Percentiles rank a stretch among this genome's conserved stretches.
Evolutionary conservation across 1,284 basidiomycete species (phyloP).

Genomic region (Cutaneotrichosporon sp.): DNA sequence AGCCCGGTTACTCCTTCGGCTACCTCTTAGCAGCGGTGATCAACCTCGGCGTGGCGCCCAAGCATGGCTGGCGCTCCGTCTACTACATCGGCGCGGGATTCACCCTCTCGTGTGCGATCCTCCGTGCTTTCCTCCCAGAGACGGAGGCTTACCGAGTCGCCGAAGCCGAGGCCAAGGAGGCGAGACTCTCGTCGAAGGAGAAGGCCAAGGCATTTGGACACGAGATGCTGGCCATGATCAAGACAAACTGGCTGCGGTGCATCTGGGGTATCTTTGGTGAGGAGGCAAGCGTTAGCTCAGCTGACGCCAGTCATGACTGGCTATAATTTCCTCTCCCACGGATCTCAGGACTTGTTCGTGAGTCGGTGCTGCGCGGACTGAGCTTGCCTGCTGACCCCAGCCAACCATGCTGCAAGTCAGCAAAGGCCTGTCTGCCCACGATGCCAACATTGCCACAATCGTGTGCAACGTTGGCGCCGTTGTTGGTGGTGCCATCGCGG

Average conservation of each 20-base stretch:
- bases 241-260: conserved; percentile 71
- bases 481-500: conserved; percentile 70
- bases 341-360: conserved; percentile 58
- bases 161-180: conserved; percentile 32
- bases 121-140: conserved; percentile 74
- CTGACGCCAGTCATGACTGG: conserved; percentile 48
- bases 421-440: conserved; percentile 51
- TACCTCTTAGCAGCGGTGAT: conserved; percentile 60
- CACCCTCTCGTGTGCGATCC: conserved; percentile 64
- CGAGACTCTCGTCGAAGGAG: background rate
- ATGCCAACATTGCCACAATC: conserved; percentile 80
- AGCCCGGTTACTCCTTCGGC: conserved; percentile 68
- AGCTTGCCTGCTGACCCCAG: conserved; percentile 52
- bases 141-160: conserved; percentile 62
- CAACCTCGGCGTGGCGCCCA: conserved; percentile 58
- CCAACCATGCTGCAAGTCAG: conserved; percentile 63
- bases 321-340: conserved; percentile 89
- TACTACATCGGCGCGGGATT: conserved; percentile 61
- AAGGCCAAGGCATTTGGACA: conserved; percentile 31
- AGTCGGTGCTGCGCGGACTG: no score
- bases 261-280: conserved; percentile 61
- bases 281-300: no score
- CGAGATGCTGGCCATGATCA: conserved; percentile 70
- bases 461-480: conserved; percentile 67
- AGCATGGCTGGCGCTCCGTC: conserved; percentile 50